A percentile compares a stretch with the other conserved stretches of the same genome.
phyloP scores from a whole-genome alignment of 1,284 basidiomycete genomes.

The Cutaneotrichosporon spelunceum region DNA sequence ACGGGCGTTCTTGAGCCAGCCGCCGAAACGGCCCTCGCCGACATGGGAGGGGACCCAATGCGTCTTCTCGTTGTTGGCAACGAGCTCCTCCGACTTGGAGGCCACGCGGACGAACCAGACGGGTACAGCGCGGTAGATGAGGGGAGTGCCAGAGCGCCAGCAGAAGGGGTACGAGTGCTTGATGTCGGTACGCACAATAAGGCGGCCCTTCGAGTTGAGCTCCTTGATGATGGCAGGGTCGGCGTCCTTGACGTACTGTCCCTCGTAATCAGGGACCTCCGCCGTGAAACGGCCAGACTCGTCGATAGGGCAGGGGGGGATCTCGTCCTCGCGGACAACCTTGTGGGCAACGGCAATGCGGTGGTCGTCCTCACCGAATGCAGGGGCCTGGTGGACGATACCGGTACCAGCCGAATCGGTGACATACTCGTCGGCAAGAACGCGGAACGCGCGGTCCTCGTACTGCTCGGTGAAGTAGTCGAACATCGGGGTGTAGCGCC shows the following conservation, averaged over 20 bases:
- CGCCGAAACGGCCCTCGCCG: slow-evolving; percentile 90
- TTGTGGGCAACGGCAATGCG: slow-evolving; percentile 83
- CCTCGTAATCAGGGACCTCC: slow-evolving; percentile 85
- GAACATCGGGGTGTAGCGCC: slow-evolving; percentile 94
- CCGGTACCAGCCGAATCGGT: slow-evolving; percentile 92
- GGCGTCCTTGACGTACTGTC: slow-evolving; percentile 90
- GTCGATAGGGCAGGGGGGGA: slow-evolving; percentile 94
- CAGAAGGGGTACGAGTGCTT: slow-evolving; percentile 96
- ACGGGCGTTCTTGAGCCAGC: slow-evolving; percentile 94
- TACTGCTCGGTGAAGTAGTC: slow-evolving; percentile 95
- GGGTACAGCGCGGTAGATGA: slow-evolving; percentile 95
- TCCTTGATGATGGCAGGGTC: slow-evolving; percentile 93
- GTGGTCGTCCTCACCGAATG: slow-evolving; percentile 98
- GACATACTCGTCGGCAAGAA: slow-evolving; percentile 88
- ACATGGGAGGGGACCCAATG: slow-evolving; percentile 92
- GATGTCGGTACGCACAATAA: slow-evolving; percentile 82
- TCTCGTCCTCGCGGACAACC: slow-evolving; percentile 76
- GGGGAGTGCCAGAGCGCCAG: slow-evolving; percentile 92
- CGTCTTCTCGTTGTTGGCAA: slow-evolving; percentile 85
- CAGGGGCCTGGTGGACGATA: slow-evolving; percentile 98
- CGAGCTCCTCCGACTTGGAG: slow-evolving; percentile 76
- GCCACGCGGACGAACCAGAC: slow-evolving; percentile 94
- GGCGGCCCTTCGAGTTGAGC: slow-evolving; percentile 79
- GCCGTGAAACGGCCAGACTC: slow-evolving; percentile 83
- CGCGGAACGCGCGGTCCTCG: slow-evolving; percentile 86